These are phyloP conservation scores for Colletotrichum truncatum DNA, from an alignment of 2,329 filamentous ascomycete genomes.

Conservation along the genomic window DNA sequence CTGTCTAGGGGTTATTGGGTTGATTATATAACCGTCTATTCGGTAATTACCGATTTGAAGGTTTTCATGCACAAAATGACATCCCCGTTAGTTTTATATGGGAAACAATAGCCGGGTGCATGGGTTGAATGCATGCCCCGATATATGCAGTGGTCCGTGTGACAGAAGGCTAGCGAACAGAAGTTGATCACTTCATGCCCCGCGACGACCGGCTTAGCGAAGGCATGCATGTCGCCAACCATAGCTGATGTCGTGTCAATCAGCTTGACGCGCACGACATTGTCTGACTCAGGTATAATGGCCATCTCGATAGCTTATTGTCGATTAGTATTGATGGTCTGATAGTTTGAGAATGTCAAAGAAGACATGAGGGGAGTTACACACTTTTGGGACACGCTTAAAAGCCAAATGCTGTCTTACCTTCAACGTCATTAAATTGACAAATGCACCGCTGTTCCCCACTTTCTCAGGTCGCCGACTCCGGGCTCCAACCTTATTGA, in stretches of 20 bases:
- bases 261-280: conserved; percentile 29
- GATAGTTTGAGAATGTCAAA: background rate
- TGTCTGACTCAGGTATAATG: conserved; percentile 19
- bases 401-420: background rate
- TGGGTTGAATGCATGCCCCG: too few relatives aligned
- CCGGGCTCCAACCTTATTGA: background rate
- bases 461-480: background rate
- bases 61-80: too few relatives aligned
- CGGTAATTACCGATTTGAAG: too few relatives aligned
- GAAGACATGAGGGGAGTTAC: background rate
- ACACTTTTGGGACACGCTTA: too few relatives aligned
- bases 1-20: too few relatives aligned
- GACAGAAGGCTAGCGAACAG: conserved; percentile 25
- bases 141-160: too few relatives aligned
- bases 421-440: conserved; percentile 12
- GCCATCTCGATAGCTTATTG: background rate
- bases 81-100: too few relatives aligned
- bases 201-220: conserved; percentile 26
- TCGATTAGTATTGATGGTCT: background rate
- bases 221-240: conserved; percentile 23
- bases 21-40: too few relatives aligned
- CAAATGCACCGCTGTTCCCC: conserved; percentile 4
- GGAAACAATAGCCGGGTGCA: too few relatives aligned
- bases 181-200: conserved; percentile 34
- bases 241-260: conserved; percentile 30